A percentile compares a stretch with the other conserved stretches of the same genome.
phyloP scores from a whole-genome alignment of 2,329 filamentous ascomycete species.

The Saccharata proteae region DNA sequence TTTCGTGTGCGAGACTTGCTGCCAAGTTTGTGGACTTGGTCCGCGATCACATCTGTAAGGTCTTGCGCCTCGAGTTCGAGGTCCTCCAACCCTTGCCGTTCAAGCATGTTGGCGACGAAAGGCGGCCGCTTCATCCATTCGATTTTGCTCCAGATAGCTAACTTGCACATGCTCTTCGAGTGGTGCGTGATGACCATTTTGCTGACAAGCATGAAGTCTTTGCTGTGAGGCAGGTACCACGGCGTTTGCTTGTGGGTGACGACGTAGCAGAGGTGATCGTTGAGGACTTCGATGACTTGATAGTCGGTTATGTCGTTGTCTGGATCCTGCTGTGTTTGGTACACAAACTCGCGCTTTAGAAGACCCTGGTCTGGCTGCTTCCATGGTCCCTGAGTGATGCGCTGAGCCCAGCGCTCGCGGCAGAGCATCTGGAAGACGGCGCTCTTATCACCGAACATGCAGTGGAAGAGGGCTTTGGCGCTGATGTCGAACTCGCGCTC shows the following conservation, averaged over 20 bases:
- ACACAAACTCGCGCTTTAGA: conserved; percentile 68
- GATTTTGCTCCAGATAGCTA: conserved; percentile 78
- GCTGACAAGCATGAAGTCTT: conserved; percentile 68
- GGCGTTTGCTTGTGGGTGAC: conserved; percentile 51
- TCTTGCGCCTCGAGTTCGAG: conserved; percentile 60
- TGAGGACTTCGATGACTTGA: conserved; percentile 65
- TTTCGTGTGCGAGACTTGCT: conserved; percentile 63
- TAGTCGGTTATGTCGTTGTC: conserved; percentile 54
- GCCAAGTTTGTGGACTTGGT: conserved; percentile 65
- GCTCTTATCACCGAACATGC: conserved; percentile 92
- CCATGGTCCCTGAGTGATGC: conserved; percentile 81
- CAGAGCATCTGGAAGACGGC: conserved; percentile 88
- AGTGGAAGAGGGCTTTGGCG: conserved; percentile 88
- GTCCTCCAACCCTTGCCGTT: conserved; percentile 61
- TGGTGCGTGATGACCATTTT: conserved; percentile 92
- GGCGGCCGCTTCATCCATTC: conserved; percentile 59
- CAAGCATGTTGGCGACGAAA: conserved; percentile 21
- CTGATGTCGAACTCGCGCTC: conserved; percentile 82
- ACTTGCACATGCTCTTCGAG: conserved; percentile 82
- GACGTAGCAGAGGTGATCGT: conserved; percentile 52
- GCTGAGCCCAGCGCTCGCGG: conserved; percentile 44
- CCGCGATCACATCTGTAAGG: conserved; percentile 61
- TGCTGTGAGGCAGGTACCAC: conserved; percentile 77
- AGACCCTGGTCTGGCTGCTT: conserved; percentile 47
- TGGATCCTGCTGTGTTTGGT: conserved; percentile 50